These are phyloP conservation scores for Suillus sp. DNA, from an alignment of 768 basidiomycete genomes.

Conservation along the genomic window DNA sequence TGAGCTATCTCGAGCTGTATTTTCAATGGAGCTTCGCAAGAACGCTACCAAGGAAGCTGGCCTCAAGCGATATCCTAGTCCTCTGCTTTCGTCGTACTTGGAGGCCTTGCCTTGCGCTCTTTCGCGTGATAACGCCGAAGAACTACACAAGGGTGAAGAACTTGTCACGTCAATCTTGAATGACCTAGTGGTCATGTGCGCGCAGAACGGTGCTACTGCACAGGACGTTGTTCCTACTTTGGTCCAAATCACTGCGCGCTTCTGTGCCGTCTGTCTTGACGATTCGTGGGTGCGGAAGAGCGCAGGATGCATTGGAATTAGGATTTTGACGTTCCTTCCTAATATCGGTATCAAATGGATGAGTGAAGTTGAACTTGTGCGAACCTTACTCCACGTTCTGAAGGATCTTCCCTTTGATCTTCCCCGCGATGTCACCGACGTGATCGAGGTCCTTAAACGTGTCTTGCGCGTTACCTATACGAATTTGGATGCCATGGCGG, in stretches of 20 bases:
- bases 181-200: constrained; percentile 62
- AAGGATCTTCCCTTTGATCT: constrained; percentile 94
- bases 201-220: constrained; percentile 45
- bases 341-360: constrained; percentile 79
- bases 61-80: constrained; percentile 54
- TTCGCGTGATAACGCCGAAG: constrained; percentile 62
- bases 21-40: constrained; percentile 72
- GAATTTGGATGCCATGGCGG: constrained; percentile 47
- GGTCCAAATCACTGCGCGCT: constrained; percentile 80
- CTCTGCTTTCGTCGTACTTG: constrained; percentile 69
- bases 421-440: constrained; percentile 77
- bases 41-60: constrained; percentile 54
- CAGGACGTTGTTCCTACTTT: constrained; percentile 68
- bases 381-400: constrained; percentile 86
- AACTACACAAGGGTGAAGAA: constrained; percentile 59
- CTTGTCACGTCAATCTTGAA: constrained; percentile 64
- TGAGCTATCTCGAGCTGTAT: constrained; percentile 69
- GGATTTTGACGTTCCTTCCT: constrained; percentile 71
- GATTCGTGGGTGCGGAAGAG: constrained; percentile 89
- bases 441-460: constrained; percentile 71
- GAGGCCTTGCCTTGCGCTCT: constrained; percentile 80
- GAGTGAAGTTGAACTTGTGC: constrained; percentile 83
- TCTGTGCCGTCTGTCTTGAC: constrained; percentile 86
- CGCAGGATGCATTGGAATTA: constrained; percentile 87
- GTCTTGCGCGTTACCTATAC: constrained; percentile 64